Percentiles rank a stretch among this genome's conserved stretches.
Evolutionary conservation across 805 yeast genomes (phyloP).

Genomic region (Candida chauliodis): DNA sequence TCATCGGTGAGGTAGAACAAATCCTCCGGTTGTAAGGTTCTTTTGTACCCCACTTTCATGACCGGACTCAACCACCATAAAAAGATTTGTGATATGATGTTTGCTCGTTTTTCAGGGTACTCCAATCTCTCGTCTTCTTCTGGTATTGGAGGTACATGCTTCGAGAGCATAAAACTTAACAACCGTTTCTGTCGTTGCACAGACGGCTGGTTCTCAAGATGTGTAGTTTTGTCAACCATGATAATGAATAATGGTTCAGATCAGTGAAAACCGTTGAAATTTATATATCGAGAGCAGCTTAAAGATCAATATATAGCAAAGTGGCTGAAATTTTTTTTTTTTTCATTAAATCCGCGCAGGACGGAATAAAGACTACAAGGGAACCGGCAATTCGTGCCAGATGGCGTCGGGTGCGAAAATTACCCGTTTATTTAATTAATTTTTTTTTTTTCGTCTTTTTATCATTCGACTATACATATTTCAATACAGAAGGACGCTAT

Average conservation of each 20-base stretch:
- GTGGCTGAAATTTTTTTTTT: too few species aligned
- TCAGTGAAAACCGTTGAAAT: too few species aligned
- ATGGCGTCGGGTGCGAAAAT: neutral
- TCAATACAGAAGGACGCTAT: too few species aligned
- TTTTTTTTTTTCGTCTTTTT: too few species aligned
- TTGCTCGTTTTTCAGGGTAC: constrained; percentile 39
- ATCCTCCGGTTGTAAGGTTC: constrained; percentile 67
- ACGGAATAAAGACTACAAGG: neutral
- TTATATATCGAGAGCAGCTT: too few species aligned
- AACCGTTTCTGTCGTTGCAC: constrained; percentile 29
- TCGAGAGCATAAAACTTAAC: constrained; percentile 30
- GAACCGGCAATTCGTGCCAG: neutral
- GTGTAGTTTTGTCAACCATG: constrained; percentile 2
- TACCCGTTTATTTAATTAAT: too few species aligned
- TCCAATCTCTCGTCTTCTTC: constrained; percentile 44
- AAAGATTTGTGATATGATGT: constrained; percentile 39
- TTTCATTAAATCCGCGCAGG: constrained; percentile 1
- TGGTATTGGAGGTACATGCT: constrained; percentile 52
- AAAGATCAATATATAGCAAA: too few species aligned
- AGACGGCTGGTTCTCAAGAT: constrained; percentile 9
- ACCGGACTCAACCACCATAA: constrained; percentile 71
- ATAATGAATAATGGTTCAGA: neutral
- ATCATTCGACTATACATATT: too few species aligned
- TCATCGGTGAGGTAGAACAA: constrained; percentile 40
- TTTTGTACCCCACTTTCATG: constrained; percentile 62